A percentile compares a stretch with the other conserved stretches of the same genome.
These are phyloP conservation scores for Apophysomyces trapeziformis DNA, from an alignment of 371 early-diverging fungal species.

Conservation along the genomic window DNA sequence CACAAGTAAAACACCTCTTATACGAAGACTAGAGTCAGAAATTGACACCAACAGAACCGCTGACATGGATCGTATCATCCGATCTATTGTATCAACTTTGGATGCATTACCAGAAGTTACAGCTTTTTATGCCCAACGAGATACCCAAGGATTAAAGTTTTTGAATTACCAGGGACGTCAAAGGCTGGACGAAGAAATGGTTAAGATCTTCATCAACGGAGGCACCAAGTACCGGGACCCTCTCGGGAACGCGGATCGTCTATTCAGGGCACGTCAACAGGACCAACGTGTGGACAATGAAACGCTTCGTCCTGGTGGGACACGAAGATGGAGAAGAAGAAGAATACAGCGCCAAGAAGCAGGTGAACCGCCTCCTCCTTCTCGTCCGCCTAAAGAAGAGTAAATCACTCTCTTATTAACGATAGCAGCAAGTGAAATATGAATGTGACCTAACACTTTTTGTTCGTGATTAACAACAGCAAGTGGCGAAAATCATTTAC, in stretches of 20 bases:
- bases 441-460: too few species aligned
- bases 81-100: neutral
- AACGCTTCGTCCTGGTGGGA: neutral
- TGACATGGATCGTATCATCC: neutral
- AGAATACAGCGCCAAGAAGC: neutral
- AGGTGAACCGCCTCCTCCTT: neutral
- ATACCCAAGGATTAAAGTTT: constrained; percentile 1
- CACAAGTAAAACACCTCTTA: too few species aligned
- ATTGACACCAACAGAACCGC: too few species aligned
- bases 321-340: neutral
- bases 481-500: neutral
- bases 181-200: constrained; percentile 14
- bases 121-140: neutral
- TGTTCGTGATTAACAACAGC: too few species aligned
- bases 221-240: constrained; percentile 13
- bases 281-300: neutral
- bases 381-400: neutral
- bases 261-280: neutral
- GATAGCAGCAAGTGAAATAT: neutral
- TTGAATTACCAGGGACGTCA: constrained; percentile 19
- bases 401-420: neutral
- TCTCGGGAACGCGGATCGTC: neutral
- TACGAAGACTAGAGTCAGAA: too few species aligned
- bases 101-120: neutral
- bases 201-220: constrained; percentile 20